These are phyloP conservation scores for Singerocomus rubriflavus DNA, from an alignment of 1,284 basidiomycete genomes.

Conservation along the genomic window DNA sequence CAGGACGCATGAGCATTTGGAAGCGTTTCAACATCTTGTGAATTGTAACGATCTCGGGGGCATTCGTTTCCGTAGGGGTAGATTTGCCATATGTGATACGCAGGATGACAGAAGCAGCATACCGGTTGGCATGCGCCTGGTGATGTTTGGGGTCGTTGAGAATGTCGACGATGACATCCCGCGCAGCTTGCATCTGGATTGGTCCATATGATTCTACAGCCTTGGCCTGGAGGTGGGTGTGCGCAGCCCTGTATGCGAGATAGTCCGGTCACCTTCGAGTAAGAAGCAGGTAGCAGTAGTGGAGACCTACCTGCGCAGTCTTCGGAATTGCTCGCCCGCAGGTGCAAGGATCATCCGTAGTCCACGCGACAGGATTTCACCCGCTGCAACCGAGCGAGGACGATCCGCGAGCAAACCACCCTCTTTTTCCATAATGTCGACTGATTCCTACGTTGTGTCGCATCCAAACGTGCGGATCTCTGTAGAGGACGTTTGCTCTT, in stretches of 20 bases:
- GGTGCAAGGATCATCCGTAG: constrained; percentile 32
- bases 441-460: constrained; percentile 39
- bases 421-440: constrained; percentile 40
- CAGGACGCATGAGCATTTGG: constrained; percentile 38
- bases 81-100: constrained; percentile 49
- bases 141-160: constrained; percentile 38
- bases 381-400: constrained; percentile 32
- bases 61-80: constrained; percentile 39
- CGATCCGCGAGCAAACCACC: constrained; percentile 33
- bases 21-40: constrained; percentile 38
- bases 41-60: constrained; percentile 41
- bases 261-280: background rate
- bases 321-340: constrained; percentile 35
- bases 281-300: background rate
- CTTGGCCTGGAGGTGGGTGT: constrained; percentile 40
- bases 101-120: constrained; percentile 47
- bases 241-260: constrained; percentile 31
- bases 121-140: constrained; percentile 38
- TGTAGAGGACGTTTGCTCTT: background rate
- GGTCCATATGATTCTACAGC: constrained; percentile 36
- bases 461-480: background rate
- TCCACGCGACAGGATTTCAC: constrained; percentile 31
- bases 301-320: constrained; percentile 28
- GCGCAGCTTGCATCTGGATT: constrained; percentile 38
- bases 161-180: constrained; percentile 39